Conservation (phyloP, 1,139 yeast genomes). For the Suhomyces ambrosiae region DNA sequence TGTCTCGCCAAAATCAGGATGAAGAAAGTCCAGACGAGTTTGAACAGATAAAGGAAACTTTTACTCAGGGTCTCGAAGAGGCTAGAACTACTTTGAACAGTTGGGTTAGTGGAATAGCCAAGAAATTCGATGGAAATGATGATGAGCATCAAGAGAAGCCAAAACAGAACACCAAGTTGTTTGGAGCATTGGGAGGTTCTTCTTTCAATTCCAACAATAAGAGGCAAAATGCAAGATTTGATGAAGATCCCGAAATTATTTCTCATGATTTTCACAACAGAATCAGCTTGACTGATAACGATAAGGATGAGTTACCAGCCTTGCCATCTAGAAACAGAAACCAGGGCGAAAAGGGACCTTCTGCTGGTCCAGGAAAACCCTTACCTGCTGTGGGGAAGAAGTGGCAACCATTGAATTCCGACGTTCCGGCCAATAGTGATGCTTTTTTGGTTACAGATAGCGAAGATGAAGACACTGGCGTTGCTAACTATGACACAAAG, state of each 20-base stretch:
- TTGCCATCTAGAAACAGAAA: conserved; percentile 31
- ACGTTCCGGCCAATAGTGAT: conserved; percentile 63
- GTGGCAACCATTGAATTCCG: conserved; percentile 65
- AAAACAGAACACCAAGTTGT: conserved; percentile 36
- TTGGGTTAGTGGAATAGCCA: conserved; percentile 78
- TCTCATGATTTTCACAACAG: conserved; percentile 58
- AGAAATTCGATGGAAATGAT: conserved; percentile 45
- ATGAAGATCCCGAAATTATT: conserved; percentile 57
- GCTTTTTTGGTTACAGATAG: conserved; percentile 79
- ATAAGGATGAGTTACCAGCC: conserved; percentile 43
- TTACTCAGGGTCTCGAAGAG: conserved; percentile 79
- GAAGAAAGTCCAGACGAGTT: conserved; percentile 55
- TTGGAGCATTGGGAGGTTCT: conserved; percentile 53
- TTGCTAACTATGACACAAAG: conserved; percentile 15
- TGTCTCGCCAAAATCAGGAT: conserved; percentile 24
- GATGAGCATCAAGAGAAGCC: conserved; percentile 11
- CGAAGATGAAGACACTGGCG: conserved; percentile 61
- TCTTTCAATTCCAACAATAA: conserved; percentile 32
- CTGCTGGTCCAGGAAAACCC: conserved; percentile 5
- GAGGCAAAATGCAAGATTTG: conserved; percentile 42
- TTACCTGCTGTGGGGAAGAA: conserved; percentile 29
- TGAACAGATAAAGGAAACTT: conserved; percentile 69
- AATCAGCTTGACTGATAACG: conserved; percentile 52
- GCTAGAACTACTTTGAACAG: conserved; percentile 76
- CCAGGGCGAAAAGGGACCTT: conserved; percentile 3